Base-by-base conservation (phyloP, 805 yeast species). In the Wickerhamomyces alni region DNA sequence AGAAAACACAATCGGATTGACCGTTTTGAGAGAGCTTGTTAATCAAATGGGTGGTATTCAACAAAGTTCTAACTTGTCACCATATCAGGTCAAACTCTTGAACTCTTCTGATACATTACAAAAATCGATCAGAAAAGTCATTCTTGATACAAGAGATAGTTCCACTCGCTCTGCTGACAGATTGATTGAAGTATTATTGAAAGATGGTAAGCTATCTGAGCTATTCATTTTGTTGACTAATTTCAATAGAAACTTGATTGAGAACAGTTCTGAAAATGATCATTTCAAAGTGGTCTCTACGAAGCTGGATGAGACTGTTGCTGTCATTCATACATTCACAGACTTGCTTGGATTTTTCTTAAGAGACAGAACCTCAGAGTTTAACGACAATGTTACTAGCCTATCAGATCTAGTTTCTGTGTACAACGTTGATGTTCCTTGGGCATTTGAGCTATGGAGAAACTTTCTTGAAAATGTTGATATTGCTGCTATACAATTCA, bases 381-480 rank as follows among this genome's bases (percentile, higher is more conserved):
- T 74, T 28, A 41, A 50, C 0, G 38, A 55, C 0, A 51, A 62
- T 8, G 60, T 82, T 47, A 39, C 70, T 1, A 54, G 76, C 1
- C 54, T 76, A 17, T 57, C 59, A 11, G 63, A 61, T 4, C 59
- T 83, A 29, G 52, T 67, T 2, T 46, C 52, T 3, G 57, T 66
- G 2, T 77, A 67, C 45, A 62, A 67, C 2, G 63, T 82, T 8
- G 66, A 75, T 3, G 58, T 74, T 0, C 69, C 70, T 16, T 82
- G 91, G 87, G 80, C 80, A 0, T 87, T 86, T 61, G 86, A 81
- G 45, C 53, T 87, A 2, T 87, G 95, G 95, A 71, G 96, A 55
- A 55, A 51, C 37, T 46, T 62, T 54, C 33, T 45, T 33, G 30
- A 40, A 4, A 55, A 48, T 19, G 40, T 54, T 22, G 55, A 42